Conservation (phyloP, 495 filamentous ascomycete genomes). For the Penicillium robsamsonii region DNA sequence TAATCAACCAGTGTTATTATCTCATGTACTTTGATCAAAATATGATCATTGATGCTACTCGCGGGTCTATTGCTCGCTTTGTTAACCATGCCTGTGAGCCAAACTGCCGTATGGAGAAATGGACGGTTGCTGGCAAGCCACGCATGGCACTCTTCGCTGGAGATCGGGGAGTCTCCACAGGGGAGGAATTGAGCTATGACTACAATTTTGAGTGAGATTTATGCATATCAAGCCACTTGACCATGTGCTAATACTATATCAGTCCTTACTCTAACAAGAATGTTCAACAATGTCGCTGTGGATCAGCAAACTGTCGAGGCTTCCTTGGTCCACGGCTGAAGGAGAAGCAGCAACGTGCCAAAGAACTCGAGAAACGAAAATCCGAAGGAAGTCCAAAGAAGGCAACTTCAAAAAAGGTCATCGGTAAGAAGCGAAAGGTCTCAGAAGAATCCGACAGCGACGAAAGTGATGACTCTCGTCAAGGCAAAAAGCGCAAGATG, state of each 20-base stretch:
- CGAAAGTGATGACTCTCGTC: conserved; percentile 20
- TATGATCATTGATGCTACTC: conserved; percentile 97
- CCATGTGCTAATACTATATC: conserved; percentile 14
- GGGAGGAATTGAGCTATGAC: conserved; percentile 97
- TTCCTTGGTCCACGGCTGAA: conserved; percentile 72
- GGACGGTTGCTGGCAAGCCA: conserved; percentile 92
- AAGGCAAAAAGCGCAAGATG: conserved; percentile 41
- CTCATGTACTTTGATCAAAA: conserved; percentile 97
- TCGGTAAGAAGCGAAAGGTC: conserved; percentile 35
- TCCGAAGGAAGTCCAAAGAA: conserved; percentile 47
- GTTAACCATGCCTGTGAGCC: conserved; percentile 97
- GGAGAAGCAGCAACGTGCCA: conserved; percentile 44
- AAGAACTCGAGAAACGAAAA: conserved; percentile 39
- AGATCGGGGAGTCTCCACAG: conserved; percentile 82
- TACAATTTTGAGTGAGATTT: conserved; percentile 85
- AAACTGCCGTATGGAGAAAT: conserved; percentile 97
- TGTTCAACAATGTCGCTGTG: conserved; percentile 80
- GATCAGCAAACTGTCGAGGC: conserved; percentile 71
- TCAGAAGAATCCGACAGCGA: conserved; percentile 23
- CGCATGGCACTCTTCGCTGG: conserved; percentile 97
- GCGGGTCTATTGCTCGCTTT: conserved; percentile 93
- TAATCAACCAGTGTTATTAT: conserved; percentile 74
- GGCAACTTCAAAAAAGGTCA: conserved; percentile 13
- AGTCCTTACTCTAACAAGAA: conserved; percentile 76
- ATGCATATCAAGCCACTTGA: background rate